Conservation (phyloP, 768 basidiomycete species). For the Asterophora lycoperdoides region DNA sequence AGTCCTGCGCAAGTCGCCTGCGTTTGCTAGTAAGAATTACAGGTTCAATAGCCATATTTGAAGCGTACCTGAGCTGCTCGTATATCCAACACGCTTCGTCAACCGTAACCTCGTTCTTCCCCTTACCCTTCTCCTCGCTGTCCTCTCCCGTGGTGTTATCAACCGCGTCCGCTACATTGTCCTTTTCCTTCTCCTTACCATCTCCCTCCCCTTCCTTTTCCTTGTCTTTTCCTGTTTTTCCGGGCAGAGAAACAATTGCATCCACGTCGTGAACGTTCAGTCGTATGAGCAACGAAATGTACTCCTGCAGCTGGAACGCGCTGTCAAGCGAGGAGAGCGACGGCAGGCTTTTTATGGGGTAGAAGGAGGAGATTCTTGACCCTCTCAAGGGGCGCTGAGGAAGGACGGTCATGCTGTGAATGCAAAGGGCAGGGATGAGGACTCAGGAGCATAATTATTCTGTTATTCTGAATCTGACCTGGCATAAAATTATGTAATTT, state of each 20-base stretch:
- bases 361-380: slow-evolving; percentile 75
- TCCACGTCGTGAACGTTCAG: slow-evolving; percentile 87
- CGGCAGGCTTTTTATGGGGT: slow-evolving; percentile 68
- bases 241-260: slow-evolving; percentile 73
- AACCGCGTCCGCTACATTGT: slow-evolving; percentile 31
- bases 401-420: slow-evolving; percentile 30
- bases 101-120: slow-evolving; percentile 52
- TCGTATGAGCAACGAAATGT: slow-evolving; percentile 83
- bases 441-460: too few species aligned
- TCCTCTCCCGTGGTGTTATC: slow-evolving; percentile 22
- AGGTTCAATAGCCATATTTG: slow-evolving; percentile 5
- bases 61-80: slow-evolving; percentile 42
- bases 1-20: slow-evolving; percentile 87
- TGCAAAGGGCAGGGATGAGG: background rate
- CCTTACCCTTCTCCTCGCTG: slow-evolving; percentile 33
- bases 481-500: background rate
- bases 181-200: slow-evolving; percentile 25
- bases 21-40: background rate
- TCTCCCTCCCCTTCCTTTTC: slow-evolving; percentile 26
- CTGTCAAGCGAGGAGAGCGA: slow-evolving; percentile 75
- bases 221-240: slow-evolving; percentile 35
- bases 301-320: slow-evolving; percentile 93
- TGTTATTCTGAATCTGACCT: background rate
- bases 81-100: slow-evolving; percentile 87
- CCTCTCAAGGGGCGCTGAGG: slow-evolving; percentile 71